Evolutionary conservation across 805 yeast species (phyloP).

Genomic region (Cephaloascus albidus): DNA sequence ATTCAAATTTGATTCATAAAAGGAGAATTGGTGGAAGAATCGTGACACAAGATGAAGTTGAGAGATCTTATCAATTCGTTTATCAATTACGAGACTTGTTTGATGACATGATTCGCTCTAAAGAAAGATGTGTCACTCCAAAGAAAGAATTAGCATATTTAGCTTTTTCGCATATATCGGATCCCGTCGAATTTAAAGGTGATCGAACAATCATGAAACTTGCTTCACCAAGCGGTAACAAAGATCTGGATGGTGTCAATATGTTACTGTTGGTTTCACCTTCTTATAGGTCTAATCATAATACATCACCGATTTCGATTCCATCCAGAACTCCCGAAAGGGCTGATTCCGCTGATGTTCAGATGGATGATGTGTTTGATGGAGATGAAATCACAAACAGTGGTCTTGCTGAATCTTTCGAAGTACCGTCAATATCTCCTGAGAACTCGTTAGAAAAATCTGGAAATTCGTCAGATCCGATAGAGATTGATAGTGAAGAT

Average conservation of each 20-base stretch:
- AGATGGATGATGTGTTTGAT: not conserved
- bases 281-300: not conserved
- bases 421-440: too few relatives aligned
- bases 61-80: constrained; percentile 75
- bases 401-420: too few relatives aligned
- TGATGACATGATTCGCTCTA: constrained; percentile 55
- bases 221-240: not conserved
- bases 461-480: not conserved
- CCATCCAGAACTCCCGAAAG: not conserved
- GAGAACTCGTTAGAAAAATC: too few relatives aligned
- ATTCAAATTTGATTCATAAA: constrained; percentile 18
- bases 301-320: not conserved
- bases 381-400: too few relatives aligned
- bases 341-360: not conserved
- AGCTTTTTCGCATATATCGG: constrained; percentile 69
- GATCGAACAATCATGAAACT: constrained; percentile 1
- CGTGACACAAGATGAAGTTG: constrained; percentile 71
- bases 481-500: not conserved
- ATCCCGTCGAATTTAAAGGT: constrained; percentile 49
- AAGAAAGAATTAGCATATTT: constrained; percentile 77
- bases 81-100: constrained; percentile 65
- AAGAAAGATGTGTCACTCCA: constrained; percentile 65
- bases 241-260: too few relatives aligned
- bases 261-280: not conserved
- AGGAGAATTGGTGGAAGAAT: constrained; percentile 84